A percentile compares a stretch with the other conserved stretches of the same genome.
Evolutionary conservation across 2,329 filamentous ascomycete species (phyloP).

Genomic region (Ascochyta lentis): DNA sequence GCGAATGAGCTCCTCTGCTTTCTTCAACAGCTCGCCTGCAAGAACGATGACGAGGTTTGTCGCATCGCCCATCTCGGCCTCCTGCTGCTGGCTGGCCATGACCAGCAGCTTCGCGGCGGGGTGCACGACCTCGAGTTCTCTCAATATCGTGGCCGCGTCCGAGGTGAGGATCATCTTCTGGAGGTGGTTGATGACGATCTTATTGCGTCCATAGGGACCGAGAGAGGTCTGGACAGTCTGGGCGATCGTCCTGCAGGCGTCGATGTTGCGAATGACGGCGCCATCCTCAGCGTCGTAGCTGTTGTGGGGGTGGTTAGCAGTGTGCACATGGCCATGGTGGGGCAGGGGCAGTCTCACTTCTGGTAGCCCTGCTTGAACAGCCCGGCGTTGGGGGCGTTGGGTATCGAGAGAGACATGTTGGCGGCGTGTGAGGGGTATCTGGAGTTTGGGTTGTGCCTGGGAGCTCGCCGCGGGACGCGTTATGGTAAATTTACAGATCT

Average conservation of each 20-base stretch:
- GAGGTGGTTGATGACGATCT: constrained; percentile 99
- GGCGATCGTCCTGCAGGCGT: constrained; percentile 94
- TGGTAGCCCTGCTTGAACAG: constrained; percentile 97
- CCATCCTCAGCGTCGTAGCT: constrained; percentile 99
- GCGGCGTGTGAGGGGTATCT: constrained; percentile 39
- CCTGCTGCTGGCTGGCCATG: constrained; percentile 99
- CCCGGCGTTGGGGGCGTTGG: constrained; percentile 88
- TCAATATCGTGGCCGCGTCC: constrained; percentile 94
- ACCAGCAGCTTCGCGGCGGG: constrained; percentile 96
- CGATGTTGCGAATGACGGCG: constrained; percentile 96
- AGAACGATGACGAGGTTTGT: constrained; percentile 97
- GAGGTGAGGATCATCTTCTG: constrained; percentile 99
- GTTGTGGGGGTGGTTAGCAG: constrained; percentile 46
- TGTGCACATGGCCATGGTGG: constrained; percentile 24
- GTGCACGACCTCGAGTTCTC: constrained; percentile 97
- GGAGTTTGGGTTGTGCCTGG: constrained; percentile 38
- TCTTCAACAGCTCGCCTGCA: constrained; percentile 92
- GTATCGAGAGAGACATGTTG: constrained; percentile 94
- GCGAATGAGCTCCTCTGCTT: constrained; percentile 93
- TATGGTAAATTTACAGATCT: constrained; percentile 20
- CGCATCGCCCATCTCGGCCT: constrained; percentile 98
- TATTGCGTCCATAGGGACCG: constrained; percentile 97
- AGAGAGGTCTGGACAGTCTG: constrained; percentile 96
- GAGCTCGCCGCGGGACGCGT: constrained; percentile 42
- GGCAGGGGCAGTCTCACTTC: constrained; percentile 67